phyloP scores from a whole-genome alignment of 805 yeast genomes.

The Suhomyces tanzawaensis region DNA sequence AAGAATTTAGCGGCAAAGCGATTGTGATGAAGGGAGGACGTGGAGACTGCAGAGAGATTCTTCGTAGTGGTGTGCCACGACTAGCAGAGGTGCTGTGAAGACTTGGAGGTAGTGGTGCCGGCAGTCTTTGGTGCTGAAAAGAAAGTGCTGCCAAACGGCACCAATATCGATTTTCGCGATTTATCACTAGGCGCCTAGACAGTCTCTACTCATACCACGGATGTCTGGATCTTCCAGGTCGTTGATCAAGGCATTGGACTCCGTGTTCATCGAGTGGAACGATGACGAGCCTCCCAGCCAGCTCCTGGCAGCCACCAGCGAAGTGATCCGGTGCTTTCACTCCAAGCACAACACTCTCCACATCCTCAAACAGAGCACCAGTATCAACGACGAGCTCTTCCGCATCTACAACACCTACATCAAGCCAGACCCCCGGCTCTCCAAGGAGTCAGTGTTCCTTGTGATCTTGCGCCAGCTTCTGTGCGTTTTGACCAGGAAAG shows the following conservation, averaged over 20 bases:
- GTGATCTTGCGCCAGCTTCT: constrained; percentile 34
- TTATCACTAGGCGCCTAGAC: too few relatives aligned
- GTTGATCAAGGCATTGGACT: constrained; percentile 24
- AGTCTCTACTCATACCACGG: background rate
- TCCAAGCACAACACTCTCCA: constrained; percentile 35
- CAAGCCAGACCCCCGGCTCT: constrained; percentile 22
- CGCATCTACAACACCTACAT: constrained; percentile 31
- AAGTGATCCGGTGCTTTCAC: constrained; percentile 7
- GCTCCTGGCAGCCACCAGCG: background rate
- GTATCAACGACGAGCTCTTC: constrained; percentile 37
- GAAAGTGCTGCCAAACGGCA: too few relatives aligned
- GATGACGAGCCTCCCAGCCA: background rate
- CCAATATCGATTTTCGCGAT: too few relatives aligned
- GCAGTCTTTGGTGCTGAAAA: too few relatives aligned
- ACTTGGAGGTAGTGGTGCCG: too few relatives aligned
- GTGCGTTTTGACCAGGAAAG: constrained; percentile 28
- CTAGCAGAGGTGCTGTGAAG: too few relatives aligned
- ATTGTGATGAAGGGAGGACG: too few relatives aligned
- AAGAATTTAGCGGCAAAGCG: too few relatives aligned
- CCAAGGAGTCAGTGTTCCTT: constrained; percentile 38
- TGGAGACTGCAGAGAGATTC: too few relatives aligned
- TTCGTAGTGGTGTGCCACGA: too few relatives aligned
- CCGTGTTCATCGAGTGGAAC: constrained; percentile 24
- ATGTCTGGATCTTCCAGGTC: constrained; percentile 27
- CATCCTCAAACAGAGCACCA: constrained; percentile 25